phyloP scores from a whole-genome alignment of 2,329 filamentous ascomycete species.

The Penicillium brasilianum region DNA sequence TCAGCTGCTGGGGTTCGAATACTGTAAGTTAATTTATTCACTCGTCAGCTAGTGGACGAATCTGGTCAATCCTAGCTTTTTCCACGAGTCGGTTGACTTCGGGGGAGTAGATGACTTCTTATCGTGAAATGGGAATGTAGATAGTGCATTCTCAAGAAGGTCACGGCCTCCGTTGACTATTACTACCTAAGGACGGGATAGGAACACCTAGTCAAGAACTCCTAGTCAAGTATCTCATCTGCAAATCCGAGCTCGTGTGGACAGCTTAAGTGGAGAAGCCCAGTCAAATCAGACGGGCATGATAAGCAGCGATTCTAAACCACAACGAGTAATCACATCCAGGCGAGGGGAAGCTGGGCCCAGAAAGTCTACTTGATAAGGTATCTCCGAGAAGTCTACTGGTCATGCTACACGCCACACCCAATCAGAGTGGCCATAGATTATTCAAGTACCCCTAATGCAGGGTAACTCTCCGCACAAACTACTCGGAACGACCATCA shows the following conservation, averaged over 20 bases:
- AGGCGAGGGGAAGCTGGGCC: constrained; percentile 11
- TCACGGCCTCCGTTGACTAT: background rate
- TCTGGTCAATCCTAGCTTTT: background rate
- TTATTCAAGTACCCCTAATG: too few relatives aligned
- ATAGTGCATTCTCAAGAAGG: too few relatives aligned
- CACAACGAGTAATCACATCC: constrained; percentile 17
- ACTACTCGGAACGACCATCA: background rate
- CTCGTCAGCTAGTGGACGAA: background rate
- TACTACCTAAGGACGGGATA: too few relatives aligned
- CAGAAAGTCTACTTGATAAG: background rate
- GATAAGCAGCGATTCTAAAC: constrained; percentile 19
- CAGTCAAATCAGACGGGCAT: background rate
- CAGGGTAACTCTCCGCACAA: background rate
- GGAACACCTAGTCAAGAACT: too few relatives aligned
- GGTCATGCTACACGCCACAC: background rate
- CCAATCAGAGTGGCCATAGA: background rate
- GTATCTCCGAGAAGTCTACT: background rate
- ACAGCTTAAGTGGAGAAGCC: background rate
- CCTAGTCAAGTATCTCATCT: background rate
- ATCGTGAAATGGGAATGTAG: background rate
- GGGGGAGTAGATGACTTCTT: background rate
- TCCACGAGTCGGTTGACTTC: background rate
- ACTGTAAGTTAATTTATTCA: background rate
- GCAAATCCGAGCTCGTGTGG: background rate
- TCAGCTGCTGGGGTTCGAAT: too few relatives aligned